Evolutionary conservation across 768 basidiomycete genomes (phyloP).

Genomic region (Ramaria sp.): DNA sequence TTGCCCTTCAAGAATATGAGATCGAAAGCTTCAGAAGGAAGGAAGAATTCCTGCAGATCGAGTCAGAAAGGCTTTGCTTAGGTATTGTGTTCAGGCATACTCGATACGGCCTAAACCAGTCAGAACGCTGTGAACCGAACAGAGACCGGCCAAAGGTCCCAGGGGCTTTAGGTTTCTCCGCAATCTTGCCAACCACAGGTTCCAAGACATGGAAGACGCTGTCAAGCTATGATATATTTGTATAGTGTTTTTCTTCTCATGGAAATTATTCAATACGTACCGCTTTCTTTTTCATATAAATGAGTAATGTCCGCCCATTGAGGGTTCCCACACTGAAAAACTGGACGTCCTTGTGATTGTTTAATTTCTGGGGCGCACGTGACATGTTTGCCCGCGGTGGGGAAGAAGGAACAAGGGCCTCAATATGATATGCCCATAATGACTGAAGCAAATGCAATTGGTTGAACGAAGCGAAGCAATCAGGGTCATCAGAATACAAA

Average conservation of each 20-base stretch:
- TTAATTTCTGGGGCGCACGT: constrained; percentile 83
- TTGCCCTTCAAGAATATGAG: constrained; percentile 89
- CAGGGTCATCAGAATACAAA: constrained; percentile 14
- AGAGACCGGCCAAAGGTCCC: constrained; percentile 65
- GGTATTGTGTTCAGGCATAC: constrained; percentile 19
- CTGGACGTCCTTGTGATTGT: constrained; percentile 83
- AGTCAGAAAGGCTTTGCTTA: background rate
- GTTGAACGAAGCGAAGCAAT: background rate
- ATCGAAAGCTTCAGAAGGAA: constrained; percentile 85
- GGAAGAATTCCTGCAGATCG: constrained; percentile 62
- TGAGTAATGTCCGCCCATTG: constrained; percentile 77
- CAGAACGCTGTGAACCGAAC: constrained; percentile 69
- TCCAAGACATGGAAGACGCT: constrained; percentile 97
- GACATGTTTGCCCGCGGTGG: constrained; percentile 54
- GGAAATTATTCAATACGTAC: constrained; percentile 25
- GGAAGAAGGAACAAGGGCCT: constrained; percentile 87
- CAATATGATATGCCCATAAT: constrained; percentile 90
- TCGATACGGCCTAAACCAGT: constrained; percentile 93
- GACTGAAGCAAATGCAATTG: constrained; percentile 31
- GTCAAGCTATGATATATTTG: constrained; percentile 40
- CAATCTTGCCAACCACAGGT: constrained; percentile 85
- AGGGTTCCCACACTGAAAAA: constrained; percentile 93
- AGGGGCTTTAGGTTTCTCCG: constrained; percentile 61
- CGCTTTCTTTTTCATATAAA: constrained; percentile 95
- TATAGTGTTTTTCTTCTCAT: constrained; percentile 5